phyloP scores from a whole-genome alignment of 164 flowering plant genomes.

The Nymphaea colorata region DNA sequence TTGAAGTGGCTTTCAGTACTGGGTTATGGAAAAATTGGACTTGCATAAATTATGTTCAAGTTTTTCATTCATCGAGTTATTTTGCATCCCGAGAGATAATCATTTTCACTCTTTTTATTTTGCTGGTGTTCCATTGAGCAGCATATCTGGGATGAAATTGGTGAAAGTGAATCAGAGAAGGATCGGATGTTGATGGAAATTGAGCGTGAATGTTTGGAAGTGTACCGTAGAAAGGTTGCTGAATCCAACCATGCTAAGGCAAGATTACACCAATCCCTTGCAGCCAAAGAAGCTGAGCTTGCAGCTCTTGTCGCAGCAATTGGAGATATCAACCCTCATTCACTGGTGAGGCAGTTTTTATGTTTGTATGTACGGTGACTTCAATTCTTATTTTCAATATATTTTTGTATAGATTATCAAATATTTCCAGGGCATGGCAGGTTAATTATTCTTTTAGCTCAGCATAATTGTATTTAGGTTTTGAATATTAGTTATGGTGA shows the following conservation, averaged over 20 bases:
- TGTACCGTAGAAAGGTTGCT: constrained; percentile 77
- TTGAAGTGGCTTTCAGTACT: background rate
- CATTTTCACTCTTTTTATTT: background rate
- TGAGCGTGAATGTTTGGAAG: constrained; percentile 75
- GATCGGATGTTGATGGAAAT: constrained; percentile 68
- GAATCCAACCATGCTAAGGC: constrained; percentile 75
- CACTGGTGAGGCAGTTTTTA: constrained; percentile 27
- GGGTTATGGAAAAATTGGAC: too few species aligned
- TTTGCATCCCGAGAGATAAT: background rate
- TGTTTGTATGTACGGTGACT: too few species aligned
- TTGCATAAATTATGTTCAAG: too few species aligned
- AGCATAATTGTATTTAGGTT: too few species aligned
- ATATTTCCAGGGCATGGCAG: too few species aligned
- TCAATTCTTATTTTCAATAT: too few species aligned
- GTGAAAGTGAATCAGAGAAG: constrained; percentile 75
- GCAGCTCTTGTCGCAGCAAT: constrained; percentile 75
- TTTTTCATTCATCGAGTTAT: background rate
- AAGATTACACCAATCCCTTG: constrained; percentile 73
- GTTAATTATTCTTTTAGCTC: too few species aligned
- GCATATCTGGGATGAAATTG: constrained; percentile 88
- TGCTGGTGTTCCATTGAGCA: constrained; percentile 18
- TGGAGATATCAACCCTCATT: constrained; percentile 55
- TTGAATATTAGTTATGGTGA: too few species aligned
- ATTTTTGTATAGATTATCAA: too few species aligned
- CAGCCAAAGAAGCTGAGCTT: constrained; percentile 80